Evolutionary conservation across 2,329 filamentous ascomycete genomes (phyloP), one percentile per base, ranked within the genome.

Genomic region (Diaporthe citri): DNA sequence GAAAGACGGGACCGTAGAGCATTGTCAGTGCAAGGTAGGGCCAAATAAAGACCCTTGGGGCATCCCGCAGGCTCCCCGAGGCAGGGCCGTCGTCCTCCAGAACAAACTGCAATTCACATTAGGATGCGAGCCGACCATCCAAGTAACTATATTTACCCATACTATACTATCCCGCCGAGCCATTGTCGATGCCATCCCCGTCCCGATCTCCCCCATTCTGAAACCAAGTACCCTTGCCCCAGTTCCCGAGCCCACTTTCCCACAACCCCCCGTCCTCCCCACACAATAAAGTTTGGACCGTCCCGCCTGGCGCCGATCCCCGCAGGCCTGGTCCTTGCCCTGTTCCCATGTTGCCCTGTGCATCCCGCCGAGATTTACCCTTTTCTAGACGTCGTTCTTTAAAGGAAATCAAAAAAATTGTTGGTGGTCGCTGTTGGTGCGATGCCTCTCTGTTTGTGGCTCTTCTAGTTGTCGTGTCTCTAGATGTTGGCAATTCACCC

Each of bases 251-350:
- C 46, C 31, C 56, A 64, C 57, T 51, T 43, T 51, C 28, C 73
- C 13, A 31, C 20, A n/a, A 48, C 46, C 48, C 46, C 43, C 43
- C 12, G 22, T 41, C 72, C 64, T 64, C 74, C 55, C 72, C 59
- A 46, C 71, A 48, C 25, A 60, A 62, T 70, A 75, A 46, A 62
- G 64, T 62, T 70, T 74, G 31, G 51, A 67, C 55, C 48, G 39
- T 70, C 39, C 64, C 74, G 56, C 57, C 62, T 72, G 69, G 57
- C 74, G 74, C 74, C 74, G 74, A 67, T 46, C 69, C 64, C 74
- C 74, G 71, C 57, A 71, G 48, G 34, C 71, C 72, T 70, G 66
- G 72, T 75, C 74, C 74, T 62, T 71, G 64, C 56, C 64, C 57
- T 70, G 74, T 74, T 71, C 71, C 71, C 51, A 39, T 62, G 46